Percentiles rank a stretch among this genome's conserved stretches.
These are phyloP conservation scores for Helicostylum pulchrum DNA, from an alignment of 192 early-diverging fungal species.

Conservation along the genomic window DNA sequence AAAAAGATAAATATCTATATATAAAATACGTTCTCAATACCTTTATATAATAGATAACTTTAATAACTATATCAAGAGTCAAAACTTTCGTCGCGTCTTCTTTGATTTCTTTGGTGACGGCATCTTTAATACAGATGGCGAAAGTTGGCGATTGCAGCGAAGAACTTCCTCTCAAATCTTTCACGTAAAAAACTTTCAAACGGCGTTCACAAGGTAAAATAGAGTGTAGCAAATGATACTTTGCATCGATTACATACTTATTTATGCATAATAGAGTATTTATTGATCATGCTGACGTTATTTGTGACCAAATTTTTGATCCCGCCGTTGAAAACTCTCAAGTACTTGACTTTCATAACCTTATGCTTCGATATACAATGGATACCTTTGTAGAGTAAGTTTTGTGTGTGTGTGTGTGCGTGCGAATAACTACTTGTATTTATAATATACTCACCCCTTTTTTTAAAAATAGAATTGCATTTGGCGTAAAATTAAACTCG, in stretches of 20 bases:
- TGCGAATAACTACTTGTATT: too few species aligned
- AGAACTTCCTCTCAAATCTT: slow-evolving; percentile 36
- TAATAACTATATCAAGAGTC: slow-evolving; percentile 34
- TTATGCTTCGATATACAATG: too few species aligned
- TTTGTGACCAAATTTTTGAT: slow-evolving; percentile 23
- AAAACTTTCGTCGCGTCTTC: slow-evolving; percentile 35
- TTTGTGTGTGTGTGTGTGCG: too few species aligned
- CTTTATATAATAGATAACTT: slow-evolving; percentile 21
- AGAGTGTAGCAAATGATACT: not conserved
- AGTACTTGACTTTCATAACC: slow-evolving; percentile 40
- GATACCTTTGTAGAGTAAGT: too few species aligned
- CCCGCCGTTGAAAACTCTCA: slow-evolving; percentile 28
- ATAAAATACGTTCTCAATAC: not conserved
- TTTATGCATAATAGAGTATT: slow-evolving; percentile 24
- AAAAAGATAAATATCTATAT: not conserved
- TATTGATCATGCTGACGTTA: slow-evolving; percentile 21
- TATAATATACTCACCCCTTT: too few species aligned
- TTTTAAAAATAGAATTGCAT: slow-evolving; percentile 30
- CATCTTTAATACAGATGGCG: slow-evolving; percentile 66
- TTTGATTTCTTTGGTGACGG: slow-evolving; percentile 56
- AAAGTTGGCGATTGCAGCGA: slow-evolving; percentile 50
- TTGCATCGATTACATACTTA: not conserved
- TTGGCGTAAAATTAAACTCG: slow-evolving; percentile 47
- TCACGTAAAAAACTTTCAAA: slow-evolving; percentile 26
- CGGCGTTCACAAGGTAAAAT: slow-evolving; percentile 21